Conservation (phyloP, 371 early-diverging fungal genomes). For the Mucor ambiguus region DNA sequence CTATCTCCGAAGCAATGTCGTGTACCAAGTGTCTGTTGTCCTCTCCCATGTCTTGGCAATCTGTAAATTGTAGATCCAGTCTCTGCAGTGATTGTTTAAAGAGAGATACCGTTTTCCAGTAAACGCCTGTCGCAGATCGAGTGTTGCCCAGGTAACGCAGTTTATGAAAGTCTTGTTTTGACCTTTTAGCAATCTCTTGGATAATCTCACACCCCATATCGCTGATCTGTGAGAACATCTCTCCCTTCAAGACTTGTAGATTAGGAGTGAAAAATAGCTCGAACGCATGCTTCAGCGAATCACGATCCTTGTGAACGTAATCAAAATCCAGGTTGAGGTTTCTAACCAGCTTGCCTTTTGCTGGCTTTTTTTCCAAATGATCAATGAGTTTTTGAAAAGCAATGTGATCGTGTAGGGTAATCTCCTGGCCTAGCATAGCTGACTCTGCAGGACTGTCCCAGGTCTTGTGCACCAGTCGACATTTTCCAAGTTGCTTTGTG, state of each 20-base stretch:
- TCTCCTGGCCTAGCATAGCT: not conserved
- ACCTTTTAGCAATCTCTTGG: not conserved
- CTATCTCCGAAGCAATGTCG: not conserved
- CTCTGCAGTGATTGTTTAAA: not conserved
- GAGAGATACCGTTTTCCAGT: not conserved
- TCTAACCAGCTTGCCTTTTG: not conserved
- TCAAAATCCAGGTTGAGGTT: not conserved
- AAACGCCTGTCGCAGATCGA: not conserved
- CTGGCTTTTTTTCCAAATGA: not conserved
- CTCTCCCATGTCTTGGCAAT: not conserved
- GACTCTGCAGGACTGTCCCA: not conserved
- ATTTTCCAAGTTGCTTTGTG: not conserved
- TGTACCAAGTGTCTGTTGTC: not conserved
- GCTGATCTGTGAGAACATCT: not conserved
- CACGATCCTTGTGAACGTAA: not conserved
- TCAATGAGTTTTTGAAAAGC: not conserved
- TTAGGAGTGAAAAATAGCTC: not conserved
- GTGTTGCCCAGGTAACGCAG: not conserved
- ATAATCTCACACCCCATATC: not conserved
- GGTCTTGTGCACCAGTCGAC: not conserved
- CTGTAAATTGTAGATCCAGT: not conserved
- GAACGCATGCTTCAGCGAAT: not conserved
- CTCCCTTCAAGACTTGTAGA: not conserved
- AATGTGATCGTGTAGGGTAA: not conserved
- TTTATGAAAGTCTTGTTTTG: not conserved